Evolutionary conservation across 805 yeast genomes (phyloP).

Genomic region (Ogataea methanolica): DNA sequence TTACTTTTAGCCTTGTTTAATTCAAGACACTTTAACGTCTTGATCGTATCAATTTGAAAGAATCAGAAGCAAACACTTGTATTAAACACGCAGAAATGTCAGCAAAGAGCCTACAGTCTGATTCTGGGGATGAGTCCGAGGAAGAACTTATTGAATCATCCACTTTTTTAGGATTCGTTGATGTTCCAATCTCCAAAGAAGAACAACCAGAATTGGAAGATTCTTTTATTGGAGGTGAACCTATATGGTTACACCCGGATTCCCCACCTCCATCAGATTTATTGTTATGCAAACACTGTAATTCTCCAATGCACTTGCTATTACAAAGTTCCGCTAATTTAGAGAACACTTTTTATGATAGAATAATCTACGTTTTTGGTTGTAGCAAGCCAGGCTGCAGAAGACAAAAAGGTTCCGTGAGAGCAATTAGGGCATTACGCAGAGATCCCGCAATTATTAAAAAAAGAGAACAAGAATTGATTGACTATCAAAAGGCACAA

Average conservation of each 20-base stretch:
- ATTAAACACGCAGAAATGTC: background rate
- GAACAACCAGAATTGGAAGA: slow-evolving; percentile 51
- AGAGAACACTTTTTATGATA: slow-evolving; percentile 66
- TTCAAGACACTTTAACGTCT: too few species aligned
- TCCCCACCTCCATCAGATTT: slow-evolving; percentile 53
- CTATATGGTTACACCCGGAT: slow-evolving; percentile 62
- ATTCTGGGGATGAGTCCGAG: slow-evolving; percentile 11
- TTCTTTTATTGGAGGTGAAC: slow-evolving; percentile 77
- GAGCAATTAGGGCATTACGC: slow-evolving; percentile 72
- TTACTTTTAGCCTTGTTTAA: too few species aligned
- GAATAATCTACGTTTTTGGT: slow-evolving; percentile 75
- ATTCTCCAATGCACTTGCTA: slow-evolving; percentile 55
- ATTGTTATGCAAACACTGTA: slow-evolving; percentile 65
- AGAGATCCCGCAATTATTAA: slow-evolving; percentile 50
- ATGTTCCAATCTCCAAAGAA: slow-evolving; percentile 48
- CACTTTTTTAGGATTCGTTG: slow-evolving; percentile 61
- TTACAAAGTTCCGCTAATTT: slow-evolving; percentile 81
- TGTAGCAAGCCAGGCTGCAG: slow-evolving; percentile 65
- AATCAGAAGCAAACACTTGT: too few species aligned
- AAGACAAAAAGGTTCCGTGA: slow-evolving; percentile 62
- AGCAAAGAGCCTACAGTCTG: slow-evolving; percentile 12
- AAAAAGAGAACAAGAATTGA: slow-evolving; percentile 33
- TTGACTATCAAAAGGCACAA: slow-evolving; percentile 36
- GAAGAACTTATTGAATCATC: slow-evolving; percentile 17
- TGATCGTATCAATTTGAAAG: too few species aligned